Base-by-base conservation (phyloP, 768 basidiomycete genomes). In the Auriscalpium microsporum region DNA sequence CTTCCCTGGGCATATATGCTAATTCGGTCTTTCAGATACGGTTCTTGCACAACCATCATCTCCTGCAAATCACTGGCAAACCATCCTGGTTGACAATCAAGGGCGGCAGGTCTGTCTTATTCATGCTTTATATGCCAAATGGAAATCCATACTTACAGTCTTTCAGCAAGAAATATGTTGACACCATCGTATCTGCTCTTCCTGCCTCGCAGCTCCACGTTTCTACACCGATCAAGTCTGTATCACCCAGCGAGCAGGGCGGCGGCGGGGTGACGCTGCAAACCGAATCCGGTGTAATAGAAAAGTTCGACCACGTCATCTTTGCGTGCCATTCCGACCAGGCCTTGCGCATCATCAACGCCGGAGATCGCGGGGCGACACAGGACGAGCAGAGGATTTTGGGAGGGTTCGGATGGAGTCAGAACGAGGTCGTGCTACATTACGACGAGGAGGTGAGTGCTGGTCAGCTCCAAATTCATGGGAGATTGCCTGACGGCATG, bases 311-410 rank as follows among this genome's bases (percentile, higher is more conserved):
- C 66, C 82, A 83, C 65, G 83, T 90, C 48, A 83, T 89, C 45
- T 65, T 90, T 34, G 84, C 87, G 2, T 85, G 79, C 56, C 87
- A 90, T 66, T 85, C 86, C 1, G 83, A 89, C 62, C 77, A 79
- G 1, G 77, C 80, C 0, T 69, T 88, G 13, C 49, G 63, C 3
- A 78, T 83, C 10, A 69, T 83, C 4, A 68, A 73, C 17, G 70
- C 69, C 1, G 86, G 85, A 42, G 40, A 42, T 1, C 72, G 74
- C 13, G 77, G 75, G 1, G 67, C 77, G 13, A 78, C 78, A 2
- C 50, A 62, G 3, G 73, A 78, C 16, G 88, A 90, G 65, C 73
- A 78, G 44, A 64, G 71, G 17, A 78, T 83, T 33, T 69, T 90
- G 33, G 70, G 76, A 9, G 70, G 74, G 44, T 85, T 90, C 66